These are phyloP conservation scores for Saccharomycopsis selenospora DNA, from an alignment of 805 yeast species.

Conservation along the genomic window DNA sequence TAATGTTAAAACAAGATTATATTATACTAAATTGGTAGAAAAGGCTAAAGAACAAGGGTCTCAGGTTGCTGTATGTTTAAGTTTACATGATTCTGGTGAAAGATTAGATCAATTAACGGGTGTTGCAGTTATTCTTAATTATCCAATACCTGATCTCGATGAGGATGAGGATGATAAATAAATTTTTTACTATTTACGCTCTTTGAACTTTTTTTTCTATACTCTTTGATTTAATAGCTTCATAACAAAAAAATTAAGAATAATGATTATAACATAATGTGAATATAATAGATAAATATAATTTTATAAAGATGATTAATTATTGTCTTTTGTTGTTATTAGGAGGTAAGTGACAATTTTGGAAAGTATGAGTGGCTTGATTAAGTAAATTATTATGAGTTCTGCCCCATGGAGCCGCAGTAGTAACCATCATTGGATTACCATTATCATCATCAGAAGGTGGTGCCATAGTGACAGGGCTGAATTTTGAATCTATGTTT, in stretches of 20 bases:
- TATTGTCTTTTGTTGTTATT: too few relatives aligned
- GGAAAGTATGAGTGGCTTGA: too few relatives aligned
- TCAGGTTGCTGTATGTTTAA: conserved; percentile 69
- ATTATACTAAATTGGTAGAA: conserved; percentile 61
- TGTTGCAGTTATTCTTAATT: conserved; percentile 77
- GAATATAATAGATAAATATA: too few relatives aligned
- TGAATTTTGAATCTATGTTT: not conserved
- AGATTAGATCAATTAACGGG: conserved; percentile 88
- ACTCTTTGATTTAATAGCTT: too few relatives aligned
- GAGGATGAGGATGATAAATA: conserved; percentile 43
- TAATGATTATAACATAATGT: too few relatives aligned
- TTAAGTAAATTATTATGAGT: conserved; percentile 11
- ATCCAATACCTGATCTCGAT: conserved; percentile 76
- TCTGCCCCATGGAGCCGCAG: conserved; percentile 15
- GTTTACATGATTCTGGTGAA: conserved; percentile 83
- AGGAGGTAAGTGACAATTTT: too few relatives aligned
- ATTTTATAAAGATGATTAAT: too few relatives aligned
- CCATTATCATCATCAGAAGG: not conserved
- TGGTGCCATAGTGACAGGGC: conserved; percentile 1
- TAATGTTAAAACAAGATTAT: conserved; percentile 60
- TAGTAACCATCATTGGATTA: not conserved
- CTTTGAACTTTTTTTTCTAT: too few relatives aligned
- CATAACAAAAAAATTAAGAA: too few relatives aligned
- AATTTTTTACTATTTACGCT: too few relatives aligned
- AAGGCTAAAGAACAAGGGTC: conserved; percentile 66